phyloP scores from a whole-genome alignment of 2,329 filamentous ascomycete genomes.

The Penicillium olsonii region DNA sequence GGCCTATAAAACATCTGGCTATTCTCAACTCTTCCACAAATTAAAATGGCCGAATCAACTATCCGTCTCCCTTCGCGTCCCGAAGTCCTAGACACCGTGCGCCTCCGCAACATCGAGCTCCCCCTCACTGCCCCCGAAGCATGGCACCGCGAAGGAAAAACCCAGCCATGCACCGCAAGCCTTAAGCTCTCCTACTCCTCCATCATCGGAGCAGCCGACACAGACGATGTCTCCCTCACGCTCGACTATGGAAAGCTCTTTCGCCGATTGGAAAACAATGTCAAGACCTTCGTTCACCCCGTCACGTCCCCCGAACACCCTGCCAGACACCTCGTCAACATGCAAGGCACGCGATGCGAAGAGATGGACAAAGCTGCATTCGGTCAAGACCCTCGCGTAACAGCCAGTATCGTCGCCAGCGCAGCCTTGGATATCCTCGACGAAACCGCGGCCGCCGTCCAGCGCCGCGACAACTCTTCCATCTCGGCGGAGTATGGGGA shows the following conservation, averaged over 20 bases:
- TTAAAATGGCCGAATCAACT: slow-evolving; percentile 26
- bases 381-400: slow-evolving; percentile 39
- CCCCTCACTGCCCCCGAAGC: slow-evolving; percentile 48
- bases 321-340: slow-evolving; percentile 27
- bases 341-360: slow-evolving; percentile 30
- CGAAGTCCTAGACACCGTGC: slow-evolving; percentile 40
- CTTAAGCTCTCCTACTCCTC: slow-evolving; percentile 47
- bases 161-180: slow-evolving; percentile 48
- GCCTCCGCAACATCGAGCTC: slow-evolving; percentile 46
- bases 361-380: slow-evolving; percentile 31
- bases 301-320: slow-evolving; percentile 18
- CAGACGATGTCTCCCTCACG: slow-evolving; percentile 48
- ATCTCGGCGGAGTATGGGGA: slow-evolving; percentile 34
- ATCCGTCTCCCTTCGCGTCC: slow-evolving; percentile 35
- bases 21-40: not conserved
- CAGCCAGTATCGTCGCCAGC: slow-evolving; percentile 37
- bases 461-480: slow-evolving; percentile 18
- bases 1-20: not conserved
- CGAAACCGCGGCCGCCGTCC: slow-evolving; percentile 39
- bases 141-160: slow-evolving; percentile 48
- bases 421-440: slow-evolving; percentile 38
- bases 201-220: slow-evolving; percentile 41
- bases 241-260: slow-evolving; percentile 52
- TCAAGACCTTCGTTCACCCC: slow-evolving; percentile 31
- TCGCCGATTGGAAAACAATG: slow-evolving; percentile 40